Evolutionary conservation across 2,329 filamentous ascomycete species (phyloP), one percentile per base, ranked within the genome.

Genomic region (Alternaria sp.): DNA sequence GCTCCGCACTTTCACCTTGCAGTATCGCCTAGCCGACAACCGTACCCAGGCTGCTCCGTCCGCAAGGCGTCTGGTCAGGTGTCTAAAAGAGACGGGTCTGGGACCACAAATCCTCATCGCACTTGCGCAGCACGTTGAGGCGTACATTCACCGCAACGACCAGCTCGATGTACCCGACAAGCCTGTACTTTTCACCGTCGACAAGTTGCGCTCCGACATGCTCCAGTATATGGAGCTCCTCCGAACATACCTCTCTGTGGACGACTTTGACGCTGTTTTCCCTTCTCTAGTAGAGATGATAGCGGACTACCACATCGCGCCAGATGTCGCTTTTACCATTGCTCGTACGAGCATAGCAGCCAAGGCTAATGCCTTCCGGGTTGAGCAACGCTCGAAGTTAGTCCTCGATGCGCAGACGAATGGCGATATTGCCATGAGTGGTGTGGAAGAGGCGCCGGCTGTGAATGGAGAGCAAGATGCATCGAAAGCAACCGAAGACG

Each of bases 211-310:
- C 70, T 88, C 92, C 63, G 90, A 94, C 9, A 86, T 98, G 23
- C 87, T 89, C 23, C 94, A 97, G 74, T 99, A 96, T 75, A 85
- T 98, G 18, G 96, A 98, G 73, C 87, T 97, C 7, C 86, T 99
- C 30, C 91, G 92, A 75, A 92, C 88, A 76, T 96, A 94, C 73
- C 82, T 97, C 28, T 86, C 90, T 0, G 84, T 89, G 0, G 87
- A 90, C 41, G 88, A 94, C 20, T 98, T 97, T 65, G 92, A 96
- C 73, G 82, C 84, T 3, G 86, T 91, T 18, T 89, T 98, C 6
- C 96, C 96, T 1, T 87, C 89, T 28, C 87, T 97, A 45, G 83
- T 89, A 5, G 85, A 87, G 21, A 85, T 99, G 41, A 90, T 98
- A 74, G 84, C 84, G 7, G 89, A 94, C 0, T 97, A 91, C 73